phyloP scores from a whole-genome alignment of 345 rosid genomes.

The Balakata baccata region DNA sequence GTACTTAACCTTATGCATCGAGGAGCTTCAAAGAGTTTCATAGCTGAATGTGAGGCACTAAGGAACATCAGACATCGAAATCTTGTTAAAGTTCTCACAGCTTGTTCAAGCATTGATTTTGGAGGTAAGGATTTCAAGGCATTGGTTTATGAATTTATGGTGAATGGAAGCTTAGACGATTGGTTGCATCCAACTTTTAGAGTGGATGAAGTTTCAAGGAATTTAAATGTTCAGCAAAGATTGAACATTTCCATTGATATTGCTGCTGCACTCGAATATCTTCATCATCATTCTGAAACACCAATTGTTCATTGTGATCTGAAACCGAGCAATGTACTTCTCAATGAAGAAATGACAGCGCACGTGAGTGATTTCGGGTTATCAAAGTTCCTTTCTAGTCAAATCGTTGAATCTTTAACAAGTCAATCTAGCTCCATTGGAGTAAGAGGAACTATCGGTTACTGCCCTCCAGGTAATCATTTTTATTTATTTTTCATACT shows the following conservation, averaged over 20 bases:
- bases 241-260: slow-evolving; percentile 3
- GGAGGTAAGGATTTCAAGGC: neutral
- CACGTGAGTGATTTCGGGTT: neutral
- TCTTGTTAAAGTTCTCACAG: neutral
- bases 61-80: neutral
- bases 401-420: neutral
- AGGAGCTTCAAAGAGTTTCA: slow-evolving; percentile 1
- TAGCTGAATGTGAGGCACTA: neutral
- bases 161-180: neutral
- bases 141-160: neutral
- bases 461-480: neutral
- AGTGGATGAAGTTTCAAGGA: neutral
- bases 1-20: neutral
- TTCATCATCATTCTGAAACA: neutral
- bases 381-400: neutral
- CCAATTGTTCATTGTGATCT: neutral
- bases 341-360: neutral
- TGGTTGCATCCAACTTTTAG: neutral
- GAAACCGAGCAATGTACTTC: slow-evolving; percentile 5
- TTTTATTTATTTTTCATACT: too few species aligned
- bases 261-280: neutral
- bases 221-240: neutral
- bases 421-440: neutral
- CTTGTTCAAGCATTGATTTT: neutral
- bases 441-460: neutral